Base-by-base conservation (phyloP, 345 rosid genomes). In the Gossypium anomalum region DNA sequence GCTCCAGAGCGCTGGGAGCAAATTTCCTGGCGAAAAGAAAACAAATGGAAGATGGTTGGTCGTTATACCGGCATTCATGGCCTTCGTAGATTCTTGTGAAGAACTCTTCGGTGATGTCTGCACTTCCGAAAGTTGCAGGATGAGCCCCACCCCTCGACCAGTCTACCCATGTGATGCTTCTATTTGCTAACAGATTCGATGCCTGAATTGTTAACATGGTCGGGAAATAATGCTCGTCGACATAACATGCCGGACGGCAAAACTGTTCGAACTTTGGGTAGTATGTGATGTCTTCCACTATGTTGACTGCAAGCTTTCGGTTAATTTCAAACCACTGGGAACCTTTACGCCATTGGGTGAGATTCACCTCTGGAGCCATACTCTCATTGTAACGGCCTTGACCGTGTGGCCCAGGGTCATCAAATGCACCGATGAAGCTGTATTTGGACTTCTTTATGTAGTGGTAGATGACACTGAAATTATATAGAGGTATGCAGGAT, bases 121-220 rank as follows among this genome's bases (percentile, higher is more conserved):
- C 78, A 72, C 85, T 49, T 75, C 97, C 97, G 23, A 96, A 96
- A 3, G 98, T 92, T 38, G 98, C 98, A 0, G 97, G 99, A 81
- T 93, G 99, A 65, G 97, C 77, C 0, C 98, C 98, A 0, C 99
- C 99, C 63, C 99, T 83, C 0, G 99, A 96, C 99, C 98, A 96
- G 79, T 96, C 99, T 43, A 87, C 97, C 97, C 97, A 96, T 0
- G 99, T 93, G 67, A 90, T 12, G 87, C 94, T 93, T 79, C 97
- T 80, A 74, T 95, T 95, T n/a, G 98, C 99, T 55, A 95, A 44
- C 19, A 64, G 83, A 13, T 57, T 16, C 41, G 93, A 75, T 41
- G 89, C 89, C 82, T 84, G 77, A 22, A 93, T 86, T 17, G 90
- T 85, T 66, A 95, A 80, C 99, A 93, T 91, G 13, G 99, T 93